Conservation (phyloP, 1,284 basidiomycete species). For the Melampsora medusae region DNA sequence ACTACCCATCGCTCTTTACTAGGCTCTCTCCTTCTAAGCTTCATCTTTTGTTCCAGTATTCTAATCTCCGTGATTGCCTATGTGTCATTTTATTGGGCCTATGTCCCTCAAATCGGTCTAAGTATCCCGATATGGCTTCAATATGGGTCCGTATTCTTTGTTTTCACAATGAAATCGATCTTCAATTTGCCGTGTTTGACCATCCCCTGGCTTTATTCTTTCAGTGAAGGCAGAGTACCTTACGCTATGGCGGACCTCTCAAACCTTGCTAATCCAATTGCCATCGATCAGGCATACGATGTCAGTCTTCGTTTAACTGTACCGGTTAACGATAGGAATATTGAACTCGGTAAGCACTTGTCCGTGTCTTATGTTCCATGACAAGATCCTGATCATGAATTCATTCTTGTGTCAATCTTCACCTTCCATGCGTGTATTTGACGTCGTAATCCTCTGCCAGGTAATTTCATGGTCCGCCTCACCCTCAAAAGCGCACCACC, state of each 20-base stretch:
- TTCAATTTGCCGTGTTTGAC: background rate
- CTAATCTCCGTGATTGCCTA: slow-evolving; percentile 32
- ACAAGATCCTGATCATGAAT: background rate
- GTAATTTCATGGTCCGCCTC: slow-evolving; percentile 40
- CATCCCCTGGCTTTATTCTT: slow-evolving; percentile 13
- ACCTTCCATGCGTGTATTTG: background rate
- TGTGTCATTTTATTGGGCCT: slow-evolving; percentile 26
- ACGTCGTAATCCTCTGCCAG: background rate
- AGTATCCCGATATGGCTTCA: slow-evolving; percentile 37
- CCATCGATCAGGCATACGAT: slow-evolving; percentile 37
- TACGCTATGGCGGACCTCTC: slow-evolving; percentile 14
- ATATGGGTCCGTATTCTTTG: slow-evolving; percentile 29
- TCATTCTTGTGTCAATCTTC: background rate
- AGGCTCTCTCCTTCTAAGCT: slow-evolving; percentile 26
- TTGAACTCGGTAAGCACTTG: slow-evolving; percentile 28
- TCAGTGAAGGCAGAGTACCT: slow-evolving; percentile 31
- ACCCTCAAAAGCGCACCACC: slow-evolving; percentile 9
- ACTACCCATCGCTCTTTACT: slow-evolving; percentile 39
- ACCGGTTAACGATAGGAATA: slow-evolving; percentile 36
- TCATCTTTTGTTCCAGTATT: slow-evolving; percentile 28
- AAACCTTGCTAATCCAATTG: slow-evolving; percentile 18
- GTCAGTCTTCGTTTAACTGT: slow-evolving; percentile 35
- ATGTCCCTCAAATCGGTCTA: slow-evolving; percentile 34
- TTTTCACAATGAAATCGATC: background rate
- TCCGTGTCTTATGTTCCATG: background rate